Base-by-base conservation (phyloP, 345 rosid genomes). In the Eucalyptus erythrocorys region DNA sequence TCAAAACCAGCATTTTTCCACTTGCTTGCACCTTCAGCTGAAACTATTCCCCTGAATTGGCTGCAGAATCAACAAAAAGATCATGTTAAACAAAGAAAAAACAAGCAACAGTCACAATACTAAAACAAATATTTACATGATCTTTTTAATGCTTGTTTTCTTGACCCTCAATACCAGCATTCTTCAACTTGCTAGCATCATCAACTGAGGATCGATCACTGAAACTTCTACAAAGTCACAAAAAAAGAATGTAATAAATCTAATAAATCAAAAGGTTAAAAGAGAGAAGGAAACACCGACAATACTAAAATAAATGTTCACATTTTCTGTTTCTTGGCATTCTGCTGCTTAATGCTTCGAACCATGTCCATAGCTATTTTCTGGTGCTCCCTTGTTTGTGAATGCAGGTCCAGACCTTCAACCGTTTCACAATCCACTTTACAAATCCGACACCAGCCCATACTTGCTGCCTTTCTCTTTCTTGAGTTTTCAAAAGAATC, bases 361-460 rank as follows among this genome's bases (percentile, higher is more conserved):
- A 95, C 97, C 91, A 95, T 91, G 89, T 95, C 98, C 95, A 94
- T 92, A 50, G 96, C 94, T 91, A 89, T 92, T 91, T 93, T 93
- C 91, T 96, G 99, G 92, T 96, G 97, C 89, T 94, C 96, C 91
- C 95, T 93, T 8, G 95, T 92, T 90, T 94, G 97, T 40, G 96
- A 94, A 93, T 97, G 97, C 85, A 94, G 87, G 90, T 95, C 96
- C 89, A 93, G 91, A 87, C 97, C 94, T 89, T 95, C 97, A 82
- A 95, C 95, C 42, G 97, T 93, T 91, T 95, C 95, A 88, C 98
- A 95, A 82, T 96, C 97, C 80, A 95, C 92, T 88, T 94, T 95
- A 93, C 98, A 96, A 59, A 96, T 94, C 43, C 96, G 95, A 87
- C 98, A 96, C 98, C 98, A 96, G 51, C 95, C 97, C 93, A 88